phyloP scores from a whole-genome alignment of 345 rosid genomes.

The Capsella bursapastoris region DNA sequence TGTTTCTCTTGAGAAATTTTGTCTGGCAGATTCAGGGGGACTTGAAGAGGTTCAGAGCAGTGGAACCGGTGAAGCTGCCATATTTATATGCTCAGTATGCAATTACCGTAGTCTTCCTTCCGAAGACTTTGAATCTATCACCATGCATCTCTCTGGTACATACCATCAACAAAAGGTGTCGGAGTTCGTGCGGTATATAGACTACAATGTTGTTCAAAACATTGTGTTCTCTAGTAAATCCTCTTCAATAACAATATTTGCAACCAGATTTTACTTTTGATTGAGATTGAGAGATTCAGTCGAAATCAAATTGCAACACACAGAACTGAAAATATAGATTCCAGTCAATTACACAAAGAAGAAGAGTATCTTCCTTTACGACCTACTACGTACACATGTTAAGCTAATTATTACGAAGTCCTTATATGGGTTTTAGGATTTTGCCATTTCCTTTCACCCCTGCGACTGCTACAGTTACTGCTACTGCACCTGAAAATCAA shows the following conservation, averaged over 20 bases:
- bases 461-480: not conserved
- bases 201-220: no score
- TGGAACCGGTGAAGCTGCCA: no score
- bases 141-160: no score
- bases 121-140: no score
- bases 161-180: no score
- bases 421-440: not conserved
- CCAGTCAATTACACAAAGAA: not conserved
- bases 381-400: slow-evolving; percentile 7
- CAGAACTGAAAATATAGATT: not conserved
- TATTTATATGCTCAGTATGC: no score
- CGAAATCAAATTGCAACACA: not conserved
- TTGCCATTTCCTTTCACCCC: slow-evolving; percentile 1
- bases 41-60: no score
- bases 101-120: no score
- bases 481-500: slow-evolving; percentile 15
- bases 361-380: not conserved
- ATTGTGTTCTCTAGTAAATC: not conserved
- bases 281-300: not conserved
- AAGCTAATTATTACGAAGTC: slow-evolving; percentile 20
- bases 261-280: not conserved
- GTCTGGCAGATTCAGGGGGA: no score
- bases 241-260: slow-evolving; percentile 1
- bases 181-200: no score
- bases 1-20: no score